Evolutionary conservation across 75 land plant genomes (phyloP), one percentile per base, ranked within the genome.

Genomic region (Ceratopteris richardii): DNA sequence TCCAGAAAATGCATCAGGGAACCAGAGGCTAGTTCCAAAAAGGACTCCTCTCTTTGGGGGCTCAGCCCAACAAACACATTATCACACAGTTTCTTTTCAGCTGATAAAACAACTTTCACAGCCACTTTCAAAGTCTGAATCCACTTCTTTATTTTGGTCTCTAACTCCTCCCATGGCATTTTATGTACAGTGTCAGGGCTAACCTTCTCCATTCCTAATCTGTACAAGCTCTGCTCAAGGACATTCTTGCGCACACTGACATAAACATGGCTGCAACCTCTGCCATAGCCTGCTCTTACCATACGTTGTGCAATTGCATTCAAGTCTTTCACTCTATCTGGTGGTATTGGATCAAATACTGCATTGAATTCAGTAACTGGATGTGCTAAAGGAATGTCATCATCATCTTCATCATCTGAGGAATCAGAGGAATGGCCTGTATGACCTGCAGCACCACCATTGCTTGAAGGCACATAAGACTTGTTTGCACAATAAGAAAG

Each of bases 191-290:
- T 72, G 19, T 52, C 67, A 0, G 64, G 19, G 23, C 29, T 67
- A n/a, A n/a, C n/a, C n/a, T n/a, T n/a, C n/a, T n/a, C n/a, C n/a
- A n/a, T n/a, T n/a, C n/a, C n/a, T n/a, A n/a, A n/a, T n/a, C n/a
- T n/a, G n/a, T n/a, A n/a, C n/a, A n/a, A n/a, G n/a, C n/a, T n/a
- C n/a, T n/a, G 47, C 40, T 86, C 91, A 44, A 86, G 54, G 0
- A 68, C 66, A 5, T 67, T 56, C 60, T 81, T 86, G 30, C 90
- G 51, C 17, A 77, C 74, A 52, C 72, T 72, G 33, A 63, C 77
- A 57, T 86, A 90, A 18, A 75, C 87, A 75, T 86, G 87, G 51
- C 74, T 27, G 66, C 82, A 81, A 74, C 81, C 90, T 9, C 82
- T 62, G 33, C 36, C 54, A 53, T 67, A 83, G 0, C 81, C 83